phyloP scores from a whole-genome alignment of 345 rosid genomes.

The Fremontodendron californicum region DNA sequence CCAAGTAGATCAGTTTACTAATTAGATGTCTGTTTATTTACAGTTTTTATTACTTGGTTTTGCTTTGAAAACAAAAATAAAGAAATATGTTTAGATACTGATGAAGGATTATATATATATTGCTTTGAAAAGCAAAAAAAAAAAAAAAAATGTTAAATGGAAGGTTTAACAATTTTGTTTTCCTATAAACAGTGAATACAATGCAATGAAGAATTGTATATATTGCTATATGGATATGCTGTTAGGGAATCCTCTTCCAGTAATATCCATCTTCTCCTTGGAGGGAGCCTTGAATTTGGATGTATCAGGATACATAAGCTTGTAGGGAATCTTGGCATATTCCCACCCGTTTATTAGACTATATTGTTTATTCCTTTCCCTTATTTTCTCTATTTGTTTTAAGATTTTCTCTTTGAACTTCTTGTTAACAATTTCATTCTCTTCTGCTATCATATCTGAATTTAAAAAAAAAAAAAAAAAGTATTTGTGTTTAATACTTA shows the following conservation, averaged over 20 bases:
- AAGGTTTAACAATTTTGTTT: too few species aligned
- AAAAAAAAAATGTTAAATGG: not conserved
- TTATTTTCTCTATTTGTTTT: conserved; percentile 35
- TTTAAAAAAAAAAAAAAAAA: too few species aligned
- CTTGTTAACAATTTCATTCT: conserved; percentile 31
- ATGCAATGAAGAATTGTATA: not conserved
- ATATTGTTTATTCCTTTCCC: conserved; percentile 36
- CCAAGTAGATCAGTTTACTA: not conserved
- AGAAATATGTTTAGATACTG: not conserved
- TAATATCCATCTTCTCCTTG: not conserved
- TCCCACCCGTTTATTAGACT: too few species aligned
- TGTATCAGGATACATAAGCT: conserved; percentile 38
- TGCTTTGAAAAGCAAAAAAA: not conserved
- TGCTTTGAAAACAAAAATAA: not conserved
- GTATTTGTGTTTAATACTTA: too few species aligned
- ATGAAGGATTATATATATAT: not conserved
- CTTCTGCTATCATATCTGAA: too few species aligned
- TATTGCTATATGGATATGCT: not conserved
- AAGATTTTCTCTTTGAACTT: conserved; percentile 29
- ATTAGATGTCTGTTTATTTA: not conserved
- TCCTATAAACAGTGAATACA: not conserved
- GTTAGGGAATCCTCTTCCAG: not conserved
- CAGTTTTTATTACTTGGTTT: not conserved
- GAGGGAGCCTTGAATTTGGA: conserved; percentile 4
- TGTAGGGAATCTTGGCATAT: conserved; percentile 49